Percentiles rank a stretch among this genome's conserved stretches.
Evolutionary conservation across 768 basidiomycete genomes (phyloP).

Genomic region (Termitomyces heimii): DNA sequence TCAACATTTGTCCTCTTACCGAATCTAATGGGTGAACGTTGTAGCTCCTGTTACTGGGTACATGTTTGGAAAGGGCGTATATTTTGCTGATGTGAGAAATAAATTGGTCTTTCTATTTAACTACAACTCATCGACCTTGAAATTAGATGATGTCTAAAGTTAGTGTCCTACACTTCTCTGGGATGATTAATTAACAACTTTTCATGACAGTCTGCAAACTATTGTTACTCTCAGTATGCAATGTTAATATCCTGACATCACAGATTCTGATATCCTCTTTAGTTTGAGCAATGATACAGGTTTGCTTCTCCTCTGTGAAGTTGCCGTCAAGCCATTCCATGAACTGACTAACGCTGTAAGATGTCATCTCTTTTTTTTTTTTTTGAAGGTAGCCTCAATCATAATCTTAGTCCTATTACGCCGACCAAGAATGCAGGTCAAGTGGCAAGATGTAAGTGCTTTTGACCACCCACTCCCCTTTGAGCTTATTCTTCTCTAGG

Average conservation of each 20-base stretch:
- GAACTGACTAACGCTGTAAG: slow-evolving; percentile 36
- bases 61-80: slow-evolving; percentile 66
- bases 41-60: slow-evolving; percentile 49
- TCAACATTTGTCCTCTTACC: neutral
- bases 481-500: slow-evolving; percentile 19
- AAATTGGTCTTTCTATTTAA: neutral
- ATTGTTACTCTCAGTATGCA: slow-evolving; percentile 45
- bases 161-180: slow-evolving; percentile 5
- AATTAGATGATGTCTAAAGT: slow-evolving; percentile 60
- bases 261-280: slow-evolving; percentile 6
- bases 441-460: slow-evolving; percentile 29
- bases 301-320: slow-evolving; percentile 56
- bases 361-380: too few species aligned
- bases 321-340: slow-evolving; percentile 49
- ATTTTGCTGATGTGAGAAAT: slow-evolving; percentile 51
- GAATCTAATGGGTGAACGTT: neutral
- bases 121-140: neutral
- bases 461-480: neutral
- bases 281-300: slow-evolving; percentile 48
- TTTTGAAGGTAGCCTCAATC: neutral
- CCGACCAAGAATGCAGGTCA: slow-evolving; percentile 40
- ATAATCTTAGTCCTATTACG: slow-evolving; percentile 35
- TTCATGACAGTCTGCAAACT: slow-evolving; percentile 42
- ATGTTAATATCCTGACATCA: neutral
- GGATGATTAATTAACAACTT: neutral